phyloP scores from a whole-genome alignment of 2,329 filamentous ascomycete species.

The Scleromitrula shiraiana region DNA sequence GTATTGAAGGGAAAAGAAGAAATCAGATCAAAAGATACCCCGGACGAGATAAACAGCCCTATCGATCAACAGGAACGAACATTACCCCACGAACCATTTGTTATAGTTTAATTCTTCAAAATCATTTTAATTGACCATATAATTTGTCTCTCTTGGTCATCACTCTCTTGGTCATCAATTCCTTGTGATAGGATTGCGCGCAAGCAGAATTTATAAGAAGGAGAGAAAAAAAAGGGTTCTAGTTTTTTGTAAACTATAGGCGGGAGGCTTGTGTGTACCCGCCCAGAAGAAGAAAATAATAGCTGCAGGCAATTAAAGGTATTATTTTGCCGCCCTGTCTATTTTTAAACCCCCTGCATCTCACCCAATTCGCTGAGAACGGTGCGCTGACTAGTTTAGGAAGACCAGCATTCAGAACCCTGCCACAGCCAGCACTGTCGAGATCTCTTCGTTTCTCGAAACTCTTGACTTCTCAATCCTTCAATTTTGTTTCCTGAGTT shows the following conservation, averaged over 20 bases:
- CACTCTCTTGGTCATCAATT: no score
- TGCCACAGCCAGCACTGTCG: conserved; percentile 7
- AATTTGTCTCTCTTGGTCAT: no score
- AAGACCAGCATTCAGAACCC: conserved; percentile 5
- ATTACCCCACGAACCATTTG: background rate
- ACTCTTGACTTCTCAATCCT: conserved; percentile 6
- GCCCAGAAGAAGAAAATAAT: background rate
- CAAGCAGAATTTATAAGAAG: no score
- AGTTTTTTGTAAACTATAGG: background rate
- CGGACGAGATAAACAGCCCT: background rate
- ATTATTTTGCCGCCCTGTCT: conserved; percentile 8
- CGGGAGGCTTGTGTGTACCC: conserved; percentile 6
- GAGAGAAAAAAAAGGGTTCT: background rate
- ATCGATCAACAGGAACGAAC: background rate
- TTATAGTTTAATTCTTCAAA: no score
- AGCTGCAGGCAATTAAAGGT: no score
- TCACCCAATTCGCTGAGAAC: conserved; percentile 9
- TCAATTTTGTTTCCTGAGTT: conserved; percentile 4
- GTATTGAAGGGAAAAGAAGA: no score
- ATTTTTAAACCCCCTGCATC: conserved; percentile 9
- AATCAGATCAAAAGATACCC: background rate
- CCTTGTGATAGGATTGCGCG: no score
- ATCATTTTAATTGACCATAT: background rate
- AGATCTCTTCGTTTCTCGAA: conserved; percentile 10
- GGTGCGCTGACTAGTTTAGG: conserved; percentile 10